phyloP scores from a whole-genome alignment of 2,329 filamentous ascomycete species.

The Penicillium sp. region DNA sequence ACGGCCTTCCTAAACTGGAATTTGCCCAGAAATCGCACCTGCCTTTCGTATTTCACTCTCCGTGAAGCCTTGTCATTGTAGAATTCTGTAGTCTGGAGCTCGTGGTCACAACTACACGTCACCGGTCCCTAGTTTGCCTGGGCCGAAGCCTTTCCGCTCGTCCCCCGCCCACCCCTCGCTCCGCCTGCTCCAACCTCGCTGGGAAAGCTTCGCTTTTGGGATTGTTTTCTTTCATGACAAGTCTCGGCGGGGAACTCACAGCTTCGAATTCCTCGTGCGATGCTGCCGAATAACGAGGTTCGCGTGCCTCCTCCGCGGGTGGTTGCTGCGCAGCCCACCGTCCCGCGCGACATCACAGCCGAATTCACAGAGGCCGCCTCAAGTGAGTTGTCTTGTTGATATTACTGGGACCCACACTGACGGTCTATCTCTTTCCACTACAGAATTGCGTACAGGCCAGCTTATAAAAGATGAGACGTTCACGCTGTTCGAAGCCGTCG shows the following conservation, averaged over 20 bases:
- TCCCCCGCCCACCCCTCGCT: conserved; percentile 14
- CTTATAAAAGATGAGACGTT: conserved; percentile 92
- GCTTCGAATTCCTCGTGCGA: conserved; percentile 19
- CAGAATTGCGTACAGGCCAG: conserved; percentile 71
- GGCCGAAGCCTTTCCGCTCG: conserved; percentile 18
- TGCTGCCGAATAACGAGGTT: conserved; percentile 34
- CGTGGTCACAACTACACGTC: conserved; percentile 18
- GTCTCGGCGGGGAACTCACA: conserved; percentile 25
- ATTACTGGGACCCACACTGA: background rate
- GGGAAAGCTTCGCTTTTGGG: conserved; percentile 3
- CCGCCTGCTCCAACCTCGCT: conserved; percentile 6
- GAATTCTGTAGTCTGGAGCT: conserved; percentile 3
- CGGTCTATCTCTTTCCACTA: background rate
- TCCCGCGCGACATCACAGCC: conserved; percentile 50
- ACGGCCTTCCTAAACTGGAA: conserved; percentile 29
- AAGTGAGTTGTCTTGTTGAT: conserved; percentile 34
- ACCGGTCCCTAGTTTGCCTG: conserved; percentile 13
- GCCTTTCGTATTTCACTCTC: conserved; percentile 12
- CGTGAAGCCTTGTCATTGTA: conserved; percentile 1
- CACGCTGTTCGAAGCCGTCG: conserved; percentile 89
- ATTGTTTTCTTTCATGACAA: conserved; percentile 8
- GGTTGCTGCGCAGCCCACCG: conserved; percentile 35
- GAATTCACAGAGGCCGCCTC: conserved; percentile 50
- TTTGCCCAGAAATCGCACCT: conserved; percentile 24
- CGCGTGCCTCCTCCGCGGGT: conserved; percentile 29